phyloP scores from a whole-genome alignment of 108 stramenopile species.

The Pseudonitzschia multistriata region DNA sequence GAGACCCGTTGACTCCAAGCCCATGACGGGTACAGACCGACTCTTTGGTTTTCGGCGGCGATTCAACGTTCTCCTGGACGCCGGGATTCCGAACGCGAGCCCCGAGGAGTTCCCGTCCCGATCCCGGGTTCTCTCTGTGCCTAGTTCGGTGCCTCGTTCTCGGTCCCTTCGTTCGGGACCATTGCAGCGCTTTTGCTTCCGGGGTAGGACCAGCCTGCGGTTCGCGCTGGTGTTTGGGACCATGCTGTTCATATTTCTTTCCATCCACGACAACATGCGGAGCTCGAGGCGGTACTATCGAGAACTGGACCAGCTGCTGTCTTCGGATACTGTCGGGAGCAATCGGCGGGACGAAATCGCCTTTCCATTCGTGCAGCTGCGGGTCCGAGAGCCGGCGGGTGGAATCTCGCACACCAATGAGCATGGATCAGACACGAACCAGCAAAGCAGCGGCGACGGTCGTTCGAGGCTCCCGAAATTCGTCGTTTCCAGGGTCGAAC shows the following conservation, averaged over 20 bases:
- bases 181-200: not conserved
- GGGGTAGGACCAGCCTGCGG: not conserved
- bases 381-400: not conserved
- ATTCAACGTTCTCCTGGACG: not conserved
- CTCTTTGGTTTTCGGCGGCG: too few relatives aligned
- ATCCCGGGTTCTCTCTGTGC: not conserved
- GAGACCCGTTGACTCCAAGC: too few relatives aligned
- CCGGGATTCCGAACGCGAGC: not conserved
- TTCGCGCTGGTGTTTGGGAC: not conserved
- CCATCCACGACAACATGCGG: constrained; percentile 1
- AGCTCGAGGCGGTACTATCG: constrained; percentile 4
- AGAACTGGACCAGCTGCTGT: not conserved
- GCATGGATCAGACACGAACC: not conserved
- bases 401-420: not conserved
- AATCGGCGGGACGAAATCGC: constrained; percentile 24
- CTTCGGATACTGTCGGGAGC: not conserved
- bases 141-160: not conserved
- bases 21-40: too few relatives aligned
- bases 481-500: not conserved
- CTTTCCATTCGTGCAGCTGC: constrained; percentile 9
- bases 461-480: constrained; percentile 16
- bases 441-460: not conserved
- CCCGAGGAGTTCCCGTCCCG: not conserved
- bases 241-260: not conserved
- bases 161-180: not conserved